phyloP scores from a whole-genome alignment of 2,329 filamentous ascomycete genomes.

The Aspergillus sp. region DNA sequence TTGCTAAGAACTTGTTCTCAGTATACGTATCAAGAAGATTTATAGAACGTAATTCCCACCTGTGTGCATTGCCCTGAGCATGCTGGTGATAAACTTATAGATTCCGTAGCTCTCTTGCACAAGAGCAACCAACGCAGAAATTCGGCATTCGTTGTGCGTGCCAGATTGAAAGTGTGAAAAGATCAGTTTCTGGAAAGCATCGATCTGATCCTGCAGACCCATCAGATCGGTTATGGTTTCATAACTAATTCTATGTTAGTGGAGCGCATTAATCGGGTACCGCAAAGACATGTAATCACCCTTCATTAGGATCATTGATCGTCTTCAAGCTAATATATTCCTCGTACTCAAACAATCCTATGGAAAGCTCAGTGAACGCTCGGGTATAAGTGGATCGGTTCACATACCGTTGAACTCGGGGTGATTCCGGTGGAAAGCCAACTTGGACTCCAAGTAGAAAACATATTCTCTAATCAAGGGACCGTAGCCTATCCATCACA shows the following conservation, averaged over 20 bases:
- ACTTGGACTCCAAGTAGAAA: constrained; percentile 88
- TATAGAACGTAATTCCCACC: constrained; percentile 54
- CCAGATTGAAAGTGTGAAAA: constrained; percentile 94
- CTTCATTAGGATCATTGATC: constrained; percentile 98
- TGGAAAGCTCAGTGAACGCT: constrained; percentile 3
- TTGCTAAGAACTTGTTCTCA: constrained; percentile 53
- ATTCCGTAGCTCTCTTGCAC: constrained; percentile 99
- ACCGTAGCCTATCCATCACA: constrained; percentile 62
- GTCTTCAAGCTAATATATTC: constrained; percentile 98
- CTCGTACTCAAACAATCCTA: constrained; percentile 91
- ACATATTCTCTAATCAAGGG: constrained; percentile 96
- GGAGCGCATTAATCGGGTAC: neutral
- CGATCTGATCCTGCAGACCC: constrained; percentile 96
- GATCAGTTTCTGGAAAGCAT: constrained; percentile 96
- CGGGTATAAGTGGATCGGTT: neutral
- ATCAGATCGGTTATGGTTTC: constrained; percentile 97
- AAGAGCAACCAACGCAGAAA: constrained; percentile 86
- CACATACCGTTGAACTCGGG: constrained; percentile 86
- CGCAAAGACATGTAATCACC: constrained; percentile 51
- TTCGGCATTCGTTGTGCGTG: constrained; percentile 93
- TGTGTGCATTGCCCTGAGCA: constrained; percentile 96
- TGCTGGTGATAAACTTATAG: constrained; percentile 99
- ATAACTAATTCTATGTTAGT: constrained; percentile 48
- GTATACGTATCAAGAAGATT: neutral
- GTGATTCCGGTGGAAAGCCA: constrained; percentile 95